Percentiles rank a stretch among this genome's conserved stretches.
Evolutionary conservation across 345 rosid genomes (phyloP).

Genomic region (Melaleuca quinquenervia): DNA sequence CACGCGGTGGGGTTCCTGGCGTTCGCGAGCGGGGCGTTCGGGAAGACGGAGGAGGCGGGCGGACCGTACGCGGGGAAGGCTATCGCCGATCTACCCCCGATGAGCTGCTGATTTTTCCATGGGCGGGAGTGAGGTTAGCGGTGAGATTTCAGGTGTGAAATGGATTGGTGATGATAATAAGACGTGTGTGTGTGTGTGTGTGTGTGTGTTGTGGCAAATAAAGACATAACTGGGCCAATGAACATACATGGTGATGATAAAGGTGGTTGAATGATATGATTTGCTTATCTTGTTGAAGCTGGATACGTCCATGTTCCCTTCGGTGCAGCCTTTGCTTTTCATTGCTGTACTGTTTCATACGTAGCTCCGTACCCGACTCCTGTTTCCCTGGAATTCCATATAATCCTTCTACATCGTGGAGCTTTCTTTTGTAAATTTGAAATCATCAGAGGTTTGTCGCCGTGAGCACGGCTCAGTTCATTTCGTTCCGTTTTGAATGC

Average conservation of each 20-base stretch:
- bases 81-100: conserved; percentile 7
- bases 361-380: not conserved
- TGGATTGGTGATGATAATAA: not conserved
- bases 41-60: not conserved
- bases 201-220: not conserved
- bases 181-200: no score
- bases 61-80: not conserved
- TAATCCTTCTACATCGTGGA: not conserved
- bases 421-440: not conserved
- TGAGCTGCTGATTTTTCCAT: conserved; percentile 10
- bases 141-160: not conserved
- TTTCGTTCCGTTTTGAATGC: not conserved
- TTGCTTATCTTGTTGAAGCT: not conserved
- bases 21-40: conserved; percentile 44
- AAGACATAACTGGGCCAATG: not conserved
- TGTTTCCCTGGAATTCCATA: not conserved
- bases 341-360: not conserved
- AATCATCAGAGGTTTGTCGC: not conserved
- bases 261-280: not conserved
- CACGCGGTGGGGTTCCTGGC: conserved; percentile 53
- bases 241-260: not conserved
- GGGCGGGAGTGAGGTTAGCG: not conserved
- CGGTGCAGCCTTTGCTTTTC: not conserved
- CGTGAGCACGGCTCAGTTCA: not conserved
- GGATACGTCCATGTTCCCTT: not conserved